Percentiles rank a stretch among this genome's conserved stretches.
Evolutionary conservation across 345 rosid genomes (phyloP).

Genomic region (Anastatica hierochuntica): DNA sequence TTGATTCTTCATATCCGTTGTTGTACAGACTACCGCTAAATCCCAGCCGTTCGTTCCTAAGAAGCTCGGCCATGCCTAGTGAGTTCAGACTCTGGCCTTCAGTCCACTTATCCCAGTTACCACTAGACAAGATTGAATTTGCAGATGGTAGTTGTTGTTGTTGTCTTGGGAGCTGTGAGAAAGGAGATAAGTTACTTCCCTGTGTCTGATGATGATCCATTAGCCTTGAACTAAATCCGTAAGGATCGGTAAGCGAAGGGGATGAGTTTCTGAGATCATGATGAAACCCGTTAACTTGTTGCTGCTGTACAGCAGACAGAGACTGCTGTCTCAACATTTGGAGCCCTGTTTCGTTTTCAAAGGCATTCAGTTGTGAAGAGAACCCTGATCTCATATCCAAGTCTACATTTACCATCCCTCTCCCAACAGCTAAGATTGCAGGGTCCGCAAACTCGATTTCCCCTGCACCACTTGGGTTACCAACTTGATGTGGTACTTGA

Average conservation of each 20-base stretch:
- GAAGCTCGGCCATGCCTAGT: constrained; percentile 52
- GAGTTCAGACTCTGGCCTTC: constrained; percentile 47
- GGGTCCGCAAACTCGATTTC: constrained; percentile 91
- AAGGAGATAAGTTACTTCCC: constrained; percentile 39
- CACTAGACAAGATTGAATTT: constrained; percentile 52
- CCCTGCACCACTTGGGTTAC: constrained; percentile 33
- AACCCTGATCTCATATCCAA: constrained; percentile 50
- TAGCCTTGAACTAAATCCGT: constrained; percentile 49
- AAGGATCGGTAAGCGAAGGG: constrained; percentile 46
- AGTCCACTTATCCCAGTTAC: constrained; percentile 76
- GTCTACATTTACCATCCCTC: constrained; percentile 49
- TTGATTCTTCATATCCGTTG: constrained; percentile 63
- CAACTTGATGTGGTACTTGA: constrained; percentile 29
- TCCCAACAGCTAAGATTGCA: constrained; percentile 94
- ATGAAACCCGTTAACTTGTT: constrained; percentile 27
- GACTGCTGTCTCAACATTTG: constrained; percentile 70
- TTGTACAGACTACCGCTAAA: constrained; percentile 38
- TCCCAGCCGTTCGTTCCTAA: constrained; percentile 65
- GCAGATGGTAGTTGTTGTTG: constrained; percentile 37
- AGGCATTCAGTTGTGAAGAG: constrained; percentile 37
- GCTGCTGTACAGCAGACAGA: constrained; percentile 24
- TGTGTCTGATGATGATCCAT: constrained; percentile 53
- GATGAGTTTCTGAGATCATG: constrained; percentile 47
- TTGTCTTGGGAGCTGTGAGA: constrained; percentile 43
- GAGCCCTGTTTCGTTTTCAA: constrained; percentile 56